Evolutionary conservation across 2,329 filamentous ascomycete species (phyloP).

Genomic region (Emergomyces africanus): DNA sequence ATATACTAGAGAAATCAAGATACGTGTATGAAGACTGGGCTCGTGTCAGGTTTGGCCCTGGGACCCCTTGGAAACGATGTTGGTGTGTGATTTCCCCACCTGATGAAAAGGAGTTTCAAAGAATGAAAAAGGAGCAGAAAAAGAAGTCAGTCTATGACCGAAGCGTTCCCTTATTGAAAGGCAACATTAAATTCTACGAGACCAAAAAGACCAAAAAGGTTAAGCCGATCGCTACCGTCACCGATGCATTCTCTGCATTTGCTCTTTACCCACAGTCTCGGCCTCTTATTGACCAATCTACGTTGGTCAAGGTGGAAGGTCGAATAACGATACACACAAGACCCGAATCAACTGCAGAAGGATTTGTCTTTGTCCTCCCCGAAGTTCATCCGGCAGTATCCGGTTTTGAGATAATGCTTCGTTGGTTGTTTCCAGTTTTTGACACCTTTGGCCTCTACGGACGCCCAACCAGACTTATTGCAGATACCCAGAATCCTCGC

Average conservation of each 20-base stretch:
- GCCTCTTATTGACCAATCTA: conserved; percentile 85
- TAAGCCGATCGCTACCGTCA: conserved; percentile 80
- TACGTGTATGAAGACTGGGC: conserved; percentile 85
- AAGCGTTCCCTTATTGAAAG: conserved; percentile 57
- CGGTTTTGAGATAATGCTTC: conserved; percentile 90
- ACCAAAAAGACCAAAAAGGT: conserved; percentile 88
- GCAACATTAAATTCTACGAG: conserved; percentile 91
- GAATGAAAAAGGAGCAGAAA: conserved; percentile 66
- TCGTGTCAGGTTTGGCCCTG: conserved; percentile 85
- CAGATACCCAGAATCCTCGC: conserved; percentile 72
- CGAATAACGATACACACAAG: conserved; percentile 75
- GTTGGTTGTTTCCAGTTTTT: conserved; percentile 85
- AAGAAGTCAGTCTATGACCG: conserved; percentile 79
- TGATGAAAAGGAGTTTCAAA: conserved; percentile 82
- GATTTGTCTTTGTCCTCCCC: conserved; percentile 97
- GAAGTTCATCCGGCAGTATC: conserved; percentile 83
- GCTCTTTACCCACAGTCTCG: conserved; percentile 94
- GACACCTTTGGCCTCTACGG: conserved; percentile 89
- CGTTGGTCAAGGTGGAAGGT: conserved; percentile 85
- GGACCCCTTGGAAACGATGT: conserved; percentile 89
- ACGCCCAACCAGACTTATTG: conserved; percentile 70
- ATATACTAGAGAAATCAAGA: conserved; percentile 70
- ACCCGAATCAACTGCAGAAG: conserved; percentile 54
- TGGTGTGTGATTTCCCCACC: conserved; percentile 93
- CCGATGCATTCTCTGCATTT: conserved; percentile 81